Base-by-base conservation (phyloP, 495 filamentous ascomycete genomes). In the Aspergillus egyptiacus region DNA sequence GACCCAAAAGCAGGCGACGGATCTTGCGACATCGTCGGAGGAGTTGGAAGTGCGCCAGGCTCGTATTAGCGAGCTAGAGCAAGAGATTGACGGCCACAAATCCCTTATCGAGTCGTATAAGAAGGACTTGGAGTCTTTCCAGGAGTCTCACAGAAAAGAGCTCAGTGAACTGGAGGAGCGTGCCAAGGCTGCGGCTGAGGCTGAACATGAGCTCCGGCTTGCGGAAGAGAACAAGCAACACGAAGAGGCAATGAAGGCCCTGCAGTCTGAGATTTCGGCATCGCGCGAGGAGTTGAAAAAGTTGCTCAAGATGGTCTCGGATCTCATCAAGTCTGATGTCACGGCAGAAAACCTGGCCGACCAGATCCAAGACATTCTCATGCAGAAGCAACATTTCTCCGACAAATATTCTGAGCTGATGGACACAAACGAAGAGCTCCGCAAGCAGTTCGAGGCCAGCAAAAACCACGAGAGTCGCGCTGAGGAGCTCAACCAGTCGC, bases 201-300 rank as follows among this genome's bases (percentile, higher is more conserved):
- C 69, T 39, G 70, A 75, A 36, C 61, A 76, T 11, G 70, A 74
- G 32, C 50, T 76, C 46, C 68, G 62, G 17, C 62, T 80, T 15
- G 48, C 64, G 9, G 72, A 73, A 38, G 70, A 71, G 53, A 64
- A 75, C 35, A 65, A 67, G 8, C 73, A 83, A 50, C 81, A 90
- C 56, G 73, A 83, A 17, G 69, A 76, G 48, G 71, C 75, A 10
- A 70, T 88, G 55, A 66, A 76, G 41, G 52, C 74, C 11, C 70
- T 95, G 33, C 76, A 89, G 59, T 70, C 72, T 25, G 85, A 94
- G 14, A 81, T 90, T 37, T 62, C 75, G 5, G 82, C 84, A 51
- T 84, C 86, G 27, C 81, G 85, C 40, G 75, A 83, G 44, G 81
- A 88, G 43, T 68, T 91, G 44, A 75, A 76, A 35, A 81, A 79